Percentiles rank a stretch among this genome's conserved stretches.
Conservation (phyloP, 805 yeast genomes). For the Kurtzmaniella cleridarum region DNA sequence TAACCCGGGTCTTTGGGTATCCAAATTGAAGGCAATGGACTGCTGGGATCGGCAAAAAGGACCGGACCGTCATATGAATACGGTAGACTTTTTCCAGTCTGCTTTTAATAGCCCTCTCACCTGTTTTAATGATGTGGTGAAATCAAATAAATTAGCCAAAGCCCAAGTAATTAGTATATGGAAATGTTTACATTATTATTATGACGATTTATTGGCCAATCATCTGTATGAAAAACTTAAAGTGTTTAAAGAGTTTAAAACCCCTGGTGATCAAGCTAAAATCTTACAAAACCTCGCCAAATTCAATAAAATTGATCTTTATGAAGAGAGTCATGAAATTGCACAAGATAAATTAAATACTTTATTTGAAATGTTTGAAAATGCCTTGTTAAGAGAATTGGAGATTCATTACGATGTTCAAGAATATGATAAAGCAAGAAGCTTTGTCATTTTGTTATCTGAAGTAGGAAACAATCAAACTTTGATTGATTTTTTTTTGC, state of each 20-base stretch:
- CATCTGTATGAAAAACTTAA: conserved; percentile 36
- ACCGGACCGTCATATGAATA: conserved; percentile 1
- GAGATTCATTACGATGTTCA: conserved; percentile 49
- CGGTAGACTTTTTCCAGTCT: conserved; percentile 2
- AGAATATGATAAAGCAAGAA: conserved; percentile 35
- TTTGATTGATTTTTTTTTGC: conserved; percentile 38
- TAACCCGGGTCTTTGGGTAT: conserved; percentile 36
- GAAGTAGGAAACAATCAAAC: conserved; percentile 37
- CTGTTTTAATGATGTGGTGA: conserved; percentile 26
- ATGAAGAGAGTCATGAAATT: conserved; percentile 21
- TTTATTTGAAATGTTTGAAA: conserved; percentile 63
- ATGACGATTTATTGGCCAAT: conserved; percentile 40
- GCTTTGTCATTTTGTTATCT: conserved; percentile 30
- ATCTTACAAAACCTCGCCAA: conserved; percentile 35
- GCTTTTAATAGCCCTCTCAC: conserved; percentile 22
- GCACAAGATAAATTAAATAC: conserved; percentile 44
- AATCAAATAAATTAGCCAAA: conserved; percentile 27
- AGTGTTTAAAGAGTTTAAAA: conserved; percentile 41
- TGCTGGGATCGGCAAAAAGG: conserved; percentile 28
- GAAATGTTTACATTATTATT: conserved; percentile 36
- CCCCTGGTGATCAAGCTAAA: conserved; percentile 49
- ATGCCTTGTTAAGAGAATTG: conserved; percentile 63
- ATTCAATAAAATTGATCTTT: conserved; percentile 31
- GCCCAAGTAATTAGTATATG: conserved; percentile 35
- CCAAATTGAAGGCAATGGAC: conserved; percentile 28